A percentile compares a stretch with the other conserved stretches of the same genome.
Conservation (phyloP, 176 grass and related monocot species). For the Eragrostis nindensis region DNA sequence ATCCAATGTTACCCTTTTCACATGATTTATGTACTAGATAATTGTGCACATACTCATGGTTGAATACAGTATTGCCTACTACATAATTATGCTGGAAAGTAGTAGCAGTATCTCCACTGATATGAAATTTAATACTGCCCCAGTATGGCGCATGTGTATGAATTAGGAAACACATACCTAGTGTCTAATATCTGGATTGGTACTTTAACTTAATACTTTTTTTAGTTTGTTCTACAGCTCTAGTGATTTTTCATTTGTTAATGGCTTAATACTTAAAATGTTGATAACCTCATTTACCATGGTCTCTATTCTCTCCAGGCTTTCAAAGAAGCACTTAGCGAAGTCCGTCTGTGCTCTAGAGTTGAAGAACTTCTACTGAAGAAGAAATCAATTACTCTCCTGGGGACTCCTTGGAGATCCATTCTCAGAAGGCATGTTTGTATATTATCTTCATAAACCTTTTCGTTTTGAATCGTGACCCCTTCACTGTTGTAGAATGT, state of each 20-base stretch:
- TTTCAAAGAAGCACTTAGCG: constrained; percentile 82
- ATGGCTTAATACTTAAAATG: constrained; percentile 11
- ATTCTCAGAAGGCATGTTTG: constrained; percentile 87
- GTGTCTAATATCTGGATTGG: constrained; percentile 7
- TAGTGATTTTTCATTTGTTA: constrained; percentile 18
- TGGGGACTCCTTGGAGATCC: constrained; percentile 76
- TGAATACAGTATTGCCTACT: background rate
- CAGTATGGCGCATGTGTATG: constrained; percentile 3
- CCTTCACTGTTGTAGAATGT: constrained; percentile 10
- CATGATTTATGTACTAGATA: constrained; percentile 5
- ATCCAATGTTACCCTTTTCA: background rate
- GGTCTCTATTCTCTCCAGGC: constrained; percentile 46
- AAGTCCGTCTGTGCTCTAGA: constrained; percentile 82
- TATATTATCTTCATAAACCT: constrained; percentile 32
- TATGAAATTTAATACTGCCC: background rate
- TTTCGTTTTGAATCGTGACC: background rate
- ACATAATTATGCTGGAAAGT: background rate
- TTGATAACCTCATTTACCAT: constrained; percentile 11
- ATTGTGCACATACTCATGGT: background rate
- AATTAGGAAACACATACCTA: background rate
- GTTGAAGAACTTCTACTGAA: constrained; percentile 82
- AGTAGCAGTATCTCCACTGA: background rate
- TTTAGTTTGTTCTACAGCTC: constrained; percentile 30
- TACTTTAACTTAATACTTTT: background rate
- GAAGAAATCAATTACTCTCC: constrained; percentile 80